Conservation (phyloP, 2,329 filamentous ascomycete genomes). For the Emergomyces pasteurianus region DNA sequence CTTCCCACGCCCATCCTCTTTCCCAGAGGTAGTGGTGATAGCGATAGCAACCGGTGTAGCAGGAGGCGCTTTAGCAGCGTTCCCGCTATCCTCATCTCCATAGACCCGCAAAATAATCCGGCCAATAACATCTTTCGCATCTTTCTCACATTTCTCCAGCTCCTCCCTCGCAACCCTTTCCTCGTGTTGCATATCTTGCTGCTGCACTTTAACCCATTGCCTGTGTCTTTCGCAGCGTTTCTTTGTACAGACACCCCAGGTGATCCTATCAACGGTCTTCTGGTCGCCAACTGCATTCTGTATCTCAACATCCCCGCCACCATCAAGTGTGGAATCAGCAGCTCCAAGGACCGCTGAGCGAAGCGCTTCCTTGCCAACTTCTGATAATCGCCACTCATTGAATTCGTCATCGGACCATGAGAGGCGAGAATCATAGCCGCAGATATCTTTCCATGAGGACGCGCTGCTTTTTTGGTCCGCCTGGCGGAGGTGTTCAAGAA, state of each 20-base stretch:
- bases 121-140: conserved; percentile 32
- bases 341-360: conserved; percentile 26
- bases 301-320: conserved; percentile 26
- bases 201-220: conserved; percentile 36
- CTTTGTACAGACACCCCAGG: conserved; percentile 34
- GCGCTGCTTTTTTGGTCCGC: conserved; percentile 31
- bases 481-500: conserved; percentile 34
- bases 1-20: conserved; percentile 2
- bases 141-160: conserved; percentile 27
- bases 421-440: conserved; percentile 36
- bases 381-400: conserved; percentile 32
- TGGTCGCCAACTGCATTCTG: conserved; percentile 20
- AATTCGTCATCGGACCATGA: conserved; percentile 39
- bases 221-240: conserved; percentile 38
- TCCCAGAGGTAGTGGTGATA: background rate
- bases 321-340: conserved; percentile 14
- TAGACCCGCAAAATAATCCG: conserved; percentile 31
- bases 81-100: conserved; percentile 23
- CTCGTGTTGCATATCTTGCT: conserved; percentile 34
- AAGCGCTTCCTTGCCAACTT: conserved; percentile 27
- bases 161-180: conserved; percentile 28
- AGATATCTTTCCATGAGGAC: conserved; percentile 33
- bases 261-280: conserved; percentile 19
- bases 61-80: conserved; percentile 7
- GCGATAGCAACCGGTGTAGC: background rate